Conservation (phyloP, 768 basidiomycete species). For the Macrolepiota fuliginosa region DNA sequence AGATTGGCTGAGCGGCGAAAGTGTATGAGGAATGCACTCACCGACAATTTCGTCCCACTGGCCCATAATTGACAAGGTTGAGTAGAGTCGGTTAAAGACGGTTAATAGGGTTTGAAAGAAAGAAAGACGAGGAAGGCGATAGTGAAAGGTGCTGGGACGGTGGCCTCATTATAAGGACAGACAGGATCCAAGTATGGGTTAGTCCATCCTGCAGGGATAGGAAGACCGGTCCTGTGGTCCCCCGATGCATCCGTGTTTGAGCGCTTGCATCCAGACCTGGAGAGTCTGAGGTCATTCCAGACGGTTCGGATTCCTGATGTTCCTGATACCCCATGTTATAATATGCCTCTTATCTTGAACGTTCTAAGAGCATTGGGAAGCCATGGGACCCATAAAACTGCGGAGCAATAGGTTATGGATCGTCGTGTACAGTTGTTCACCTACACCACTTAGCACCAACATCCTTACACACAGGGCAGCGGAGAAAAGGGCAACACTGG, state of each 20-base stretch:
- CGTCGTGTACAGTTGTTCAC: no score
- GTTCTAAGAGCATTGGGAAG: neutral
- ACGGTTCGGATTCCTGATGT: neutral
- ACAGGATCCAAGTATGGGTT: neutral
- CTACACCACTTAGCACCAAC: no score
- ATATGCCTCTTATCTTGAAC: neutral
- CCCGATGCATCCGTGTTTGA: neutral
- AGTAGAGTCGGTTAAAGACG: conserved; percentile 2
- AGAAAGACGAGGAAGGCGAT: neutral
- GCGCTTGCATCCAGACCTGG: neutral
- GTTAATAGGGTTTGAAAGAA: neutral
- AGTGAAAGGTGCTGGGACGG: neutral
- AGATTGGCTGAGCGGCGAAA: conserved; percentile 20
- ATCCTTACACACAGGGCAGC: no score
- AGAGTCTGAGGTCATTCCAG: neutral
- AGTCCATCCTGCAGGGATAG: conserved; percentile 1
- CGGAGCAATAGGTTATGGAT: neutral
- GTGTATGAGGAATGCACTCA: conserved; percentile 11
- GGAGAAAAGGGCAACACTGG: neutral
- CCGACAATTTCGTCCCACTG: conserved; percentile 25
- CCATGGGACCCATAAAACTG: neutral
- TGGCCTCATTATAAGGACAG: neutral
- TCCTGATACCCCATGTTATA: neutral
- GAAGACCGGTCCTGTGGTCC: neutral
- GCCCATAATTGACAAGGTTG: conserved; percentile 22